Conservation (phyloP, 208 protist genomes). For the Borovskyia barvae region DNA sequence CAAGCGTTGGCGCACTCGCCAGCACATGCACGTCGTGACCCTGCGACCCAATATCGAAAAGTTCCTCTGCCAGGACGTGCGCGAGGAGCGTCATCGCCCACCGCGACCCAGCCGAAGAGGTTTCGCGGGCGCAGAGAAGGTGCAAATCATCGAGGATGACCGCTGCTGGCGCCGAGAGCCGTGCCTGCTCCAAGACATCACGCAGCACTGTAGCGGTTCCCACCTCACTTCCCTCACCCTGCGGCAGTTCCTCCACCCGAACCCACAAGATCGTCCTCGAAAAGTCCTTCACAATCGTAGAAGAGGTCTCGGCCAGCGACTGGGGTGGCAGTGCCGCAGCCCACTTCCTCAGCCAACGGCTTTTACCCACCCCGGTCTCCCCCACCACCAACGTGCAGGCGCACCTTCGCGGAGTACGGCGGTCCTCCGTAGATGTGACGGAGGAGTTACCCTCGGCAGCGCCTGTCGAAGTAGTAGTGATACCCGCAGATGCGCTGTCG, state of each 20-base stretch:
- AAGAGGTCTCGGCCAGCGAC: background rate
- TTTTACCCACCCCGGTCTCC: slow-evolving; percentile 49
- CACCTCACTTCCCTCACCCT: slow-evolving; percentile 36
- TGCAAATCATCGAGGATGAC: slow-evolving; percentile 59
- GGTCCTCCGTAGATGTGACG: too few species aligned
- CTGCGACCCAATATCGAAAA: slow-evolving; percentile 25
- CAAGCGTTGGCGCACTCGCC: slow-evolving; percentile 28
- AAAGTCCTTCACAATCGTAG: too few species aligned
- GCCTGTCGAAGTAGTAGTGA: too few species aligned
- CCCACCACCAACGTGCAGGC: slow-evolving; percentile 41
- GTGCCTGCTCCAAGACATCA: slow-evolving; percentile 91
- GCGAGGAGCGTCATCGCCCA: slow-evolving; percentile 49
- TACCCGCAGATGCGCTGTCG: background rate
- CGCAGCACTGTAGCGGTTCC: slow-evolving; percentile 88
- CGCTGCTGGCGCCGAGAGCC: slow-evolving; percentile 75
- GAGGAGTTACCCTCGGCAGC: background rate
- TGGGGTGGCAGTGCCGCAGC: background rate
- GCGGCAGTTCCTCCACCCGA: slow-evolving; percentile 38
- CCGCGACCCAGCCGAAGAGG: slow-evolving; percentile 24
- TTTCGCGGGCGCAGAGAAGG: slow-evolving; percentile 34
- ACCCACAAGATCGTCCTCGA: slow-evolving; percentile 20
- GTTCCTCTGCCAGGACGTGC: slow-evolving; percentile 31
- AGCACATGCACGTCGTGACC: slow-evolving; percentile 29
- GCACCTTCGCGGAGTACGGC: background rate
- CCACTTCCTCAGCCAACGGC: slow-evolving; percentile 19